These are phyloP conservation scores for Neobulgaria alba DNA, from an alignment of 2,329 filamentous ascomycete genomes.

Conservation along the genomic window DNA sequence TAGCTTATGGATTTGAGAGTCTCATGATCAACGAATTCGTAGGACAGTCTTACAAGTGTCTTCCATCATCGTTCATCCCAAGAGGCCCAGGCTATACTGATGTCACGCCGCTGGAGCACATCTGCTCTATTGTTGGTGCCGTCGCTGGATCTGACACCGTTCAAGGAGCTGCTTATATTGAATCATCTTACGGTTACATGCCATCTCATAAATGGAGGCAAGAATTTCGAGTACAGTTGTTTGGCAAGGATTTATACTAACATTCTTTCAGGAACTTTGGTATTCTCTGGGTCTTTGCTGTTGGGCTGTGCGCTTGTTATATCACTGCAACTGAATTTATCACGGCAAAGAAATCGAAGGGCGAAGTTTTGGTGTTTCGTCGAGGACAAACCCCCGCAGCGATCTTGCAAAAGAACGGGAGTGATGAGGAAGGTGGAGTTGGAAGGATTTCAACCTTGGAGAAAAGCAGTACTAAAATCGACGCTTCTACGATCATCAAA, in stretches of 20 bases:
- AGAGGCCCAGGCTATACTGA: slow-evolving; percentile 14
- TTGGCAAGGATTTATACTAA: background rate
- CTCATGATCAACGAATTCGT: slow-evolving; percentile 78
- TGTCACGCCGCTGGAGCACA: slow-evolving; percentile 16
- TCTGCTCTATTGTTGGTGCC: slow-evolving; percentile 54
- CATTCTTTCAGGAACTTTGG: slow-evolving; percentile 48
- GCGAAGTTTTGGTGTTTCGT: slow-evolving; percentile 67
- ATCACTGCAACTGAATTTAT: slow-evolving; percentile 55
- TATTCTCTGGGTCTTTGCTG: slow-evolving; percentile 55
- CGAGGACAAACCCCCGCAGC: slow-evolving; percentile 46
- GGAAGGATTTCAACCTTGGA: slow-evolving; percentile 5
- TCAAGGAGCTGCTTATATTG: slow-evolving; percentile 48
- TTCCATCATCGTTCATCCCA: slow-evolving; percentile 15
- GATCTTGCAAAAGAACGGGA: slow-evolving; percentile 8
- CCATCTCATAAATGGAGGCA: slow-evolving; percentile 52
- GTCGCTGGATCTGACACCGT: slow-evolving; percentile 43
- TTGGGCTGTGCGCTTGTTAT: slow-evolving; percentile 54
- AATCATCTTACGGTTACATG: slow-evolving; percentile 46
- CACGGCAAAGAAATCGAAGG: slow-evolving; percentile 62
- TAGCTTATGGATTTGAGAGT: slow-evolving; percentile 72
- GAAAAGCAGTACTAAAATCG: slow-evolving; percentile 13
- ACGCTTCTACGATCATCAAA: slow-evolving; percentile 16
- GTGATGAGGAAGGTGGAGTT: slow-evolving; percentile 13
- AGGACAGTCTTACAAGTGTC: slow-evolving; percentile 18
- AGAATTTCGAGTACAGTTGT: background rate